Evolutionary conservation across 768 basidiomycete genomes (phyloP).

Genomic region (Cystoderma amianthinum): DNA sequence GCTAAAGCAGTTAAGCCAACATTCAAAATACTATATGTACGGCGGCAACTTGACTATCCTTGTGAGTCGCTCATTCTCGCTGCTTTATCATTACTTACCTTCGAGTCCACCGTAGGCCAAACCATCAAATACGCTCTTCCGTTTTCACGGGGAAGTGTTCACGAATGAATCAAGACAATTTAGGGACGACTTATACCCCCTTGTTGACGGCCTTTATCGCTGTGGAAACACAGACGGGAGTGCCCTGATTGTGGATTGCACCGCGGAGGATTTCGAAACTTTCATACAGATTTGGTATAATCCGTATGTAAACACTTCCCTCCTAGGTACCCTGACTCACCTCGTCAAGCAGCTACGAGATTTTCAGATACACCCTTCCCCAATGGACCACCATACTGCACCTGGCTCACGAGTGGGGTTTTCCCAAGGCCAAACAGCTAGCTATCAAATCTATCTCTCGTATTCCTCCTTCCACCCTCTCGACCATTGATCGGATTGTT

Average conservation of each 20-base stretch:
- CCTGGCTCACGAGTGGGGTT: not conserved
- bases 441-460: not conserved
- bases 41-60: not conserved
- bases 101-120: not conserved
- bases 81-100: not conserved
- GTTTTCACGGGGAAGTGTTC: not conserved
- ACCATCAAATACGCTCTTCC: not conserved
- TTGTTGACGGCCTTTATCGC: not conserved
- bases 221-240: not conserved
- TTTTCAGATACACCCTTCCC: not conserved
- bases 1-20: not conserved
- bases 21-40: not conserved
- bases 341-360: not conserved
- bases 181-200: not conserved
- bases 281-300: not conserved
- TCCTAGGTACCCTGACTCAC: not conserved
- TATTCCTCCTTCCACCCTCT: not conserved
- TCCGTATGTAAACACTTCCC: not conserved
- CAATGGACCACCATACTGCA: not conserved
- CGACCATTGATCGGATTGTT: not conserved
- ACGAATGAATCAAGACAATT: not conserved
- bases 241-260: not conserved
- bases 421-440: not conserved
- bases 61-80: not conserved
- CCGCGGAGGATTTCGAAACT: not conserved